phyloP scores from a whole-genome alignment of 2,329 filamentous ascomycete species.

The Xylariaceae sp. region DNA sequence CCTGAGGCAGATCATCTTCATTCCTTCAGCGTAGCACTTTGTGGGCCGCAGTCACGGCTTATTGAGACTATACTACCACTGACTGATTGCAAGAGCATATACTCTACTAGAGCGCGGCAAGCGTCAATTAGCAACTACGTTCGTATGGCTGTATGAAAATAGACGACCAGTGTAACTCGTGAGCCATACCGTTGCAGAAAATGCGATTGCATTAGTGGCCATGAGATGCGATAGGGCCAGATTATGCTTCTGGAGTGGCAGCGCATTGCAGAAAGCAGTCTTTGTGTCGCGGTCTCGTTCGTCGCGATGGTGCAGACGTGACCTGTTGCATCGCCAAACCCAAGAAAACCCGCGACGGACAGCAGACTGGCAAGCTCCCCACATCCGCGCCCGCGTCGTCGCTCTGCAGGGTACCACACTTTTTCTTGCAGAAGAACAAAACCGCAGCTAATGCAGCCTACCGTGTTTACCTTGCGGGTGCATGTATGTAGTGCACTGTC shows the following conservation, averaged over 20 bases:
- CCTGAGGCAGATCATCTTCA: slow-evolving; percentile 10
- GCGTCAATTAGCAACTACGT: no score
- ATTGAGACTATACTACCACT: slow-evolving; percentile 1
- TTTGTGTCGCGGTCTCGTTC: slow-evolving; percentile 27
- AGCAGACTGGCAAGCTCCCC: slow-evolving; percentile 2
- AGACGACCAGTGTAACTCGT: slow-evolving; percentile 1
- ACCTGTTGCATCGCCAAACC: slow-evolving; percentile 18
- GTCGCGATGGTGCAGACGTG: slow-evolving; percentile 20
- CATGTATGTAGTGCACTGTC: slow-evolving; percentile 15
- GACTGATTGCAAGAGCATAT: slow-evolving; percentile 5
- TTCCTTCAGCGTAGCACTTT: slow-evolving; percentile 9
- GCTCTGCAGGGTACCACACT: slow-evolving; percentile 20
- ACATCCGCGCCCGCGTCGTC: slow-evolving; percentile 19
- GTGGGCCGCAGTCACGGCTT: not conserved
- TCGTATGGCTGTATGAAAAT: no score
- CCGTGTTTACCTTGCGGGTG: not conserved
- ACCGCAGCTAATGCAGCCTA: slow-evolving; percentile 23
- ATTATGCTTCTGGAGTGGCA: slow-evolving; percentile 12
- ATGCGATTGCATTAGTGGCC: not conserved
- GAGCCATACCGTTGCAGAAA: slow-evolving; percentile 3
- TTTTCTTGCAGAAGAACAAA: slow-evolving; percentile 8
- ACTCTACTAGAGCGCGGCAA: not conserved
- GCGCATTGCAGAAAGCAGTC: slow-evolving; percentile 12
- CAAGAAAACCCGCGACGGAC: not conserved
- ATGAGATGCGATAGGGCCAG: slow-evolving; percentile 12